These are phyloP conservation scores for Zygosaccharomyces rouxii DNA, from an alignment of 805 yeast genomes.

Conservation along the genomic window DNA sequence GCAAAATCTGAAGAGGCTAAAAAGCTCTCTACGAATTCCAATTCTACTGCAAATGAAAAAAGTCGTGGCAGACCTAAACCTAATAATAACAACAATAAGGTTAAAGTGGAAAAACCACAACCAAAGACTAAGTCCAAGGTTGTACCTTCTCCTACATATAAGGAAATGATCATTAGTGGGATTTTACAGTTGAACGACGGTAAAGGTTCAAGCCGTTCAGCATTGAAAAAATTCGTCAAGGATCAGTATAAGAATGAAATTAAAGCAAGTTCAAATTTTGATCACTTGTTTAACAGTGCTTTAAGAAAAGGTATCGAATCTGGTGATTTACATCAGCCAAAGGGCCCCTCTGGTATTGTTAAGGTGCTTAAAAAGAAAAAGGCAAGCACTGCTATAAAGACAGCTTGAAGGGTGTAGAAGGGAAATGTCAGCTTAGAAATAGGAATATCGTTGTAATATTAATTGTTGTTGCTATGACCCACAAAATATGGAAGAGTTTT, in stretches of 20 bases:
- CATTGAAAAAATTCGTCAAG: constrained; percentile 75
- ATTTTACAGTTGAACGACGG: constrained; percentile 70
- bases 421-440: neutral
- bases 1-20: neutral
- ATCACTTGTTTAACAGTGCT: constrained; percentile 62
- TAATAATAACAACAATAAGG: neutral
- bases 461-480: neutral
- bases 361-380: constrained; percentile 27
- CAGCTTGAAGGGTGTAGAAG: constrained; percentile 16
- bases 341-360: constrained; percentile 55
- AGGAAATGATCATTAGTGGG: constrained; percentile 47
- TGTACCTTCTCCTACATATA: constrained; percentile 20
- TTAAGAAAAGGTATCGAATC: constrained; percentile 73
- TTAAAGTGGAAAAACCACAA: constrained; percentile 10
- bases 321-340: constrained; percentile 78
- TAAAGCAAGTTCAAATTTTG: constrained; percentile 59
- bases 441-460: neutral
- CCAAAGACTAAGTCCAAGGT: neutral
- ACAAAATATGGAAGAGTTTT: neutral
- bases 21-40: neutral
- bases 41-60: neutral
- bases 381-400: constrained; percentile 4
- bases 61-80: neutral
- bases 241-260: constrained; percentile 43
- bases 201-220: constrained; percentile 81